These are phyloP conservation scores for Crithidia mellificae DNA, from an alignment of 208 protist species.

Conservation along the genomic window DNA sequence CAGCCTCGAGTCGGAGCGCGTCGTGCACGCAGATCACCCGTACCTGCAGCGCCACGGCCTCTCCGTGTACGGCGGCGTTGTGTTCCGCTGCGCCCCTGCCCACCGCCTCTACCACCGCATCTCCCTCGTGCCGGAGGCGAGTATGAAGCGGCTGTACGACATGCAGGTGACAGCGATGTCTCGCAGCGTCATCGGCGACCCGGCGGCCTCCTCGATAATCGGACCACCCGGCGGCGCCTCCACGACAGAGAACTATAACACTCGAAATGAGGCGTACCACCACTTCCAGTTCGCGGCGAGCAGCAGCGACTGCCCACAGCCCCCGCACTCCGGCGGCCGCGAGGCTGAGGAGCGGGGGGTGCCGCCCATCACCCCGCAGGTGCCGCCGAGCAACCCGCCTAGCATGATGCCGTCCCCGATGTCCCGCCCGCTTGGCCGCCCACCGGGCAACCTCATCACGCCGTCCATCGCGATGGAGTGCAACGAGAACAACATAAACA, in stretches of 20 bases:
- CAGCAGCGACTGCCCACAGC: conserved; percentile 10
- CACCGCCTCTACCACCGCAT: conserved; percentile 54
- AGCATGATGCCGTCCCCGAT: conserved; percentile 20
- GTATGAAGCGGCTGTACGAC: conserved; percentile 20
- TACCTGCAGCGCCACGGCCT: conserved; percentile 50
- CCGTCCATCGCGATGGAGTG: neutral
- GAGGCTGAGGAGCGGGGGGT: conserved; percentile 13
- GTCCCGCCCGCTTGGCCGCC: neutral
- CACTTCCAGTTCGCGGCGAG: conserved; percentile 5
- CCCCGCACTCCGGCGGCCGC: neutral
- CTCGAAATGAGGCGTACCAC: neutral
- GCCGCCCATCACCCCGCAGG: conserved; percentile 10
- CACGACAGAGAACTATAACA: neutral
- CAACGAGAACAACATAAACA: neutral
- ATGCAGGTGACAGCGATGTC: conserved; percentile 14
- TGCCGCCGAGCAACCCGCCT: neutral
- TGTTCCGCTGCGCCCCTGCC: conserved; percentile 52
- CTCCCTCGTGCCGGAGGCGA: conserved; percentile 27
- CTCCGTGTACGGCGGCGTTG: conserved; percentile 45
- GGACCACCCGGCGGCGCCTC: neutral
- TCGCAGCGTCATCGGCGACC: neutral
- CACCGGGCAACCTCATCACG: neutral
- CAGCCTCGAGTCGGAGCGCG: conserved; percentile 33
- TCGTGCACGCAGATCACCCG: conserved; percentile 40
- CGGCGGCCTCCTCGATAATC: neutral